Conservation (phyloP, 1,284 basidiomycete genomes). For the Irpex sp. region DNA sequence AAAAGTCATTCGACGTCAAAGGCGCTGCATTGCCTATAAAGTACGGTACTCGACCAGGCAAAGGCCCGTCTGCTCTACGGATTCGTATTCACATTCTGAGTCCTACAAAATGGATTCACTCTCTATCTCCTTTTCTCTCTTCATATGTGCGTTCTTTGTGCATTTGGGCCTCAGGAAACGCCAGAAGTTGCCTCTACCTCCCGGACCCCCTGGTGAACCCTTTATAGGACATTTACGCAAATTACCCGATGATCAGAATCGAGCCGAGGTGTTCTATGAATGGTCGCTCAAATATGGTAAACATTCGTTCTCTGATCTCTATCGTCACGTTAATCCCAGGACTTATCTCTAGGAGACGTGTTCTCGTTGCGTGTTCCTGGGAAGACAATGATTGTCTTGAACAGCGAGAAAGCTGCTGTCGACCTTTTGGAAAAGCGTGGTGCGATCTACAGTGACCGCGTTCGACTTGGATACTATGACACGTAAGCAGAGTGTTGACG, state of each 20-base stretch:
- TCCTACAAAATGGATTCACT: neutral
- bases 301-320: neutral
- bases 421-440: slow-evolving; percentile 21
- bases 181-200: neutral
- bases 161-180: neutral
- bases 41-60: too few relatives aligned
- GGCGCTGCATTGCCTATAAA: neutral
- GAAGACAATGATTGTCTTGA: slow-evolving; percentile 6
- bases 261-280: neutral
- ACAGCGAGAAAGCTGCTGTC: neutral
- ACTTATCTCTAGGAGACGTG: neutral
- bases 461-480: neutral
- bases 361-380: neutral
- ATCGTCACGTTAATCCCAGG: neutral
- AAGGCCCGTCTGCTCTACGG: too few relatives aligned
- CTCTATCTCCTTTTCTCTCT: neutral
- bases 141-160: neutral
- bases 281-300: neutral
- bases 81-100: too few relatives aligned
- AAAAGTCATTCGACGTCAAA: neutral
- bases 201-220: neutral
- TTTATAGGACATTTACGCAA: neutral
- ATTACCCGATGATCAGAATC: neutral
- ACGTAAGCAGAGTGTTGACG: neutral
- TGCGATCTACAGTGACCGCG: slow-evolving; percentile 9